phyloP scores from a whole-genome alignment of 225 moss, liverwort and hornwort genomes.

The Climacium dendroides region DNA sequence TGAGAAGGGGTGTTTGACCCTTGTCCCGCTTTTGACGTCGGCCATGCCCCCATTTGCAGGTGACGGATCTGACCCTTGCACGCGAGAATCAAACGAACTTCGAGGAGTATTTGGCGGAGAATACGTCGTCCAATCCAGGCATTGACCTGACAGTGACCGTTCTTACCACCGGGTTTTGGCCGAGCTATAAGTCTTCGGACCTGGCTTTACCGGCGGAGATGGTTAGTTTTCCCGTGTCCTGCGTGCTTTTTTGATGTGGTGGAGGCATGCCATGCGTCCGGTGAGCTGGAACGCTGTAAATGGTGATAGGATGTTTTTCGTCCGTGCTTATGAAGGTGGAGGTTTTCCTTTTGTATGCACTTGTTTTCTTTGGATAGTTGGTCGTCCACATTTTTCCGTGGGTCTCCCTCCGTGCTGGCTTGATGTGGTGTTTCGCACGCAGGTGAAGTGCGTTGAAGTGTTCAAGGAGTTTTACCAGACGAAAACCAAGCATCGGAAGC shows the following conservation, averaged over 20 bases:
- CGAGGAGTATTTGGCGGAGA: conserved; percentile 75
- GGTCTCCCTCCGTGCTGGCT: not conserved
- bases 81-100: conserved; percentile 87
- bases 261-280: not conserved
- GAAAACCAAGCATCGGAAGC: conserved; percentile 94
- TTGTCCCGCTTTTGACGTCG: not conserved
- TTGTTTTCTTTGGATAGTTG: not conserved
- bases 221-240: conserved; percentile 19
- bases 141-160: conserved; percentile 97
- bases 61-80: conserved; percentile 90
- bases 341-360: not conserved
- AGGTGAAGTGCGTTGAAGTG: conserved; percentile 98
- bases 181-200: conserved; percentile 95
- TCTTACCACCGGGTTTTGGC: conserved; percentile 97
- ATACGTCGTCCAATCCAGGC: conserved; percentile 69
- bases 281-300: not conserved
- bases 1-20: not conserved
- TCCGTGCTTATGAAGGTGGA: not conserved
- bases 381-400: too few relatives aligned
- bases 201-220: conserved; percentile 95
- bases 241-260: not conserved
- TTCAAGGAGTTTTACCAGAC: conserved; percentile 99
- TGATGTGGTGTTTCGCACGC: not conserved
- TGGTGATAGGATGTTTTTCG: not conserved
- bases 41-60: conserved; percentile 22